phyloP scores from a whole-genome alignment of 2,329 filamentous ascomycete genomes.

The Botrytis porri region DNA sequence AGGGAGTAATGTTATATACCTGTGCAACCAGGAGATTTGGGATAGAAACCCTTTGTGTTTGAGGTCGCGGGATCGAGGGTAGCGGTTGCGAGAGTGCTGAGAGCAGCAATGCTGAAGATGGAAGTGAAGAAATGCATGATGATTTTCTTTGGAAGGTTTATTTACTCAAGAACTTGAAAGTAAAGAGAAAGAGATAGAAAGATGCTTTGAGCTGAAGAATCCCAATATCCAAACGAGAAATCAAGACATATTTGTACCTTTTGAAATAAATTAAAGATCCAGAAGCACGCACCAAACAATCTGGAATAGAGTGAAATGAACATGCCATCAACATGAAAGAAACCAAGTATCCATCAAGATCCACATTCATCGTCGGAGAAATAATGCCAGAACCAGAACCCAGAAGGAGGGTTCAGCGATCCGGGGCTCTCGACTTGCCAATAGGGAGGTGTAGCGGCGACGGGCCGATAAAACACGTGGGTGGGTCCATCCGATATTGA shows the following conservation, averaged over 20 bases:
- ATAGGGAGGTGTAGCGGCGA: neutral
- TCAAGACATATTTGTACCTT: conserved; percentile 6
- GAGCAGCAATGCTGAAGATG: conserved; percentile 5
- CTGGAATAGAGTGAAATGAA: neutral
- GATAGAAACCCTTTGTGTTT: conserved; percentile 8
- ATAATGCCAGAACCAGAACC: neutral
- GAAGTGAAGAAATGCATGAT: conserved; percentile 13
- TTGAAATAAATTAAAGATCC: neutral
- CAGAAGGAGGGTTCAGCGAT: neutral
- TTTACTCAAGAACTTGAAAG: too few species aligned
- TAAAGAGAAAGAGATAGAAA: neutral
- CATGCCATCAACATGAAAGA: too few species aligned
- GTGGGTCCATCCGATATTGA: neutral
- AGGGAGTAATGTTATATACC: neutral
- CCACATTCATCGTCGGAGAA: neutral
- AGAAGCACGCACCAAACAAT: neutral
- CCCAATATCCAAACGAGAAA: neutral
- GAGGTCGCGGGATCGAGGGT: conserved; percentile 8
- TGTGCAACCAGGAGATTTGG: neutral
- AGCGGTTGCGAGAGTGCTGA: conserved; percentile 8
- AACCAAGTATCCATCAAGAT: neutral
- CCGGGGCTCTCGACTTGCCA: neutral
- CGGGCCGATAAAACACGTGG: neutral
- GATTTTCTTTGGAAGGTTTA: neutral
- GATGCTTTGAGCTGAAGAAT: neutral